Percentiles rank a stretch among this genome's conserved stretches.
Conservation (phyloP, 768 basidiomycete genomes). For the Suillus variegatus region DNA sequence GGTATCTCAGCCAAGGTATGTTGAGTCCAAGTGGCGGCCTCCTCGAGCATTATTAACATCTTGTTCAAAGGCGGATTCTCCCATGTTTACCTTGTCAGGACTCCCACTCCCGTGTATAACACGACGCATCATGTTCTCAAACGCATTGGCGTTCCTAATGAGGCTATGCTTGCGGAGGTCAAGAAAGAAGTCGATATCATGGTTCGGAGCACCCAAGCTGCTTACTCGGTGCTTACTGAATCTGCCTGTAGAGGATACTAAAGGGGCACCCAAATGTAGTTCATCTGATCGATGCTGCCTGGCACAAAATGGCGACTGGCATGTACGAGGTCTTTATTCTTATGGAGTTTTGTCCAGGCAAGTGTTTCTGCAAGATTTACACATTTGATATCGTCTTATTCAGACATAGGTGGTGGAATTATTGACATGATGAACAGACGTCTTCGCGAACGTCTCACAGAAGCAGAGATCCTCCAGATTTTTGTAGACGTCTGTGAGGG, state of each 20-base stretch:
- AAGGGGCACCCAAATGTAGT: conserved; percentile 95
- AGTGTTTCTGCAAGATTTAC: conserved; percentile 5
- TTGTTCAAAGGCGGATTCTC: conserved; percentile 85
- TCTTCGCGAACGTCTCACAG: conserved; percentile 90
- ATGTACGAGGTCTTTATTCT: conserved; percentile 96
- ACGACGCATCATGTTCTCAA: conserved; percentile 97
- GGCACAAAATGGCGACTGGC: conserved; percentile 81
- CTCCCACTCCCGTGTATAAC: conserved; percentile 82
- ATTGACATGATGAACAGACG: conserved; percentile 99
- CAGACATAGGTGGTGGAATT: conserved; percentile 82
- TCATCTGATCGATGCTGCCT: conserved; percentile 93
- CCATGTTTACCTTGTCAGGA: conserved; percentile 94
- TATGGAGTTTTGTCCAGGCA: conserved; percentile 97
- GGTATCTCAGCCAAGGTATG: conserved; percentile 93
- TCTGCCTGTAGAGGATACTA: conserved; percentile 68
- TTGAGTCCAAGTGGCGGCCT: conserved; percentile 7
- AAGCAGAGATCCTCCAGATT: conserved; percentile 95
- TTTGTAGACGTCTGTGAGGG: conserved; percentile 98
- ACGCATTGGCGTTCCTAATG: conserved; percentile 89
- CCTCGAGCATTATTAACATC: conserved; percentile 12
- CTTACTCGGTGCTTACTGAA: conserved; percentile 28
- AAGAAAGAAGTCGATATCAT: conserved; percentile 99
- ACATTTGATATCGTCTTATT: conserved; percentile 9
- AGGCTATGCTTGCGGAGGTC: conserved; percentile 88
- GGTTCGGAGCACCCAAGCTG: conserved; percentile 51